Conservation (phyloP, 176 grass and related monocot species). For the Aegilops sharonensis region DNA sequence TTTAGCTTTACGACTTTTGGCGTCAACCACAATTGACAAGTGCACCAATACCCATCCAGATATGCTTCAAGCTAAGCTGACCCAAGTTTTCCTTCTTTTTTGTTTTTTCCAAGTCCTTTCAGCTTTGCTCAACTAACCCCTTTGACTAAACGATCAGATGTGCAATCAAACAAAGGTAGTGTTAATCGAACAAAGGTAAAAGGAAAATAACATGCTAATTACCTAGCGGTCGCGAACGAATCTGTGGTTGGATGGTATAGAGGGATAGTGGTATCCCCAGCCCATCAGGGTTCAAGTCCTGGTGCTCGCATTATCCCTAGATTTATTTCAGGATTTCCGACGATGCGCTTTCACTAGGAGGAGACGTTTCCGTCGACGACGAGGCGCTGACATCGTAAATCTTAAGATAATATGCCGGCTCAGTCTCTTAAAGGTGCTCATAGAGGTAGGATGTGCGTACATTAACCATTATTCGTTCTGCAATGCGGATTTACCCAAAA, state of each 20-base stretch:
- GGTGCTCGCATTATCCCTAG: no score
- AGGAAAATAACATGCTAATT: background rate
- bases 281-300: no score
- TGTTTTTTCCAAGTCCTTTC: background rate
- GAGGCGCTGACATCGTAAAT: no score
- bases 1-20: background rate
- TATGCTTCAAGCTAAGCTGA: background rate
- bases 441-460: no score
- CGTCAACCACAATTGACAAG: background rate
- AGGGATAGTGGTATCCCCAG: no score
- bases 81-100: background rate
- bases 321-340: no score
- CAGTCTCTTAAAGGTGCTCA: no score
- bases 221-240: no score
- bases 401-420: no score
- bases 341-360: no score
- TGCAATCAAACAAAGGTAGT: background rate
- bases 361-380: no score
- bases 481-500: background rate
- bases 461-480: background rate
- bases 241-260: no score
- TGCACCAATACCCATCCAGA: background rate
- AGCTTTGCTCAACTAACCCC: background rate
- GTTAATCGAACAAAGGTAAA: background rate
- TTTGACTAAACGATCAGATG: background rate